These are phyloP conservation scores for Candida sp. DNA, from an alignment of 1,139 yeast genomes.

Conservation along the genomic window DNA sequence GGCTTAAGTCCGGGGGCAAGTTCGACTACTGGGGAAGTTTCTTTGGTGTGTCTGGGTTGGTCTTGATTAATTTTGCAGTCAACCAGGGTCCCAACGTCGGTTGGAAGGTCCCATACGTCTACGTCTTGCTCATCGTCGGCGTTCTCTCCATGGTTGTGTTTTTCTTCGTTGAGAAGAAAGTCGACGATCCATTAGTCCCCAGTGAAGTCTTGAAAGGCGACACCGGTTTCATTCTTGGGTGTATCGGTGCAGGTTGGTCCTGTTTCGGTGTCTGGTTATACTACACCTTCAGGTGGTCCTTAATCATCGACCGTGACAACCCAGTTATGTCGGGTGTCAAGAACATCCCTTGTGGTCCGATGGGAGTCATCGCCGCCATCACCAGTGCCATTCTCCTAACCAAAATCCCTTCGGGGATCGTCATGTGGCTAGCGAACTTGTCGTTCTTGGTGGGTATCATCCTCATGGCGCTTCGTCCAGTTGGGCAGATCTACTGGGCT, in stretches of 20 bases:
- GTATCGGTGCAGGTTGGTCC: slow-evolving; percentile 63
- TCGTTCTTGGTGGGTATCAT: slow-evolving; percentile 45
- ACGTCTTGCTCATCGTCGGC: slow-evolving; percentile 54
- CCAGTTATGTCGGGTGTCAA: slow-evolving; percentile 44
- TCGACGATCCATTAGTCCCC: slow-evolving; percentile 52
- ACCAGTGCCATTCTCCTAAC: slow-evolving; percentile 42
- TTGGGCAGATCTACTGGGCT: slow-evolving; percentile 55
- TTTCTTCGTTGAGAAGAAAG: slow-evolving; percentile 35
- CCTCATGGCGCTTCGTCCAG: slow-evolving; percentile 49
- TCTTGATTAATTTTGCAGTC: slow-evolving; percentile 59
- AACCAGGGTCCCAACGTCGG: slow-evolving; percentile 68
- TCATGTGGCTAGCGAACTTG: slow-evolving; percentile 50
- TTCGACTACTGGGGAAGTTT: slow-evolving; percentile 56
- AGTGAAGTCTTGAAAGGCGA: slow-evolving; percentile 41
- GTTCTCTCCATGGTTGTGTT: slow-evolving; percentile 37
- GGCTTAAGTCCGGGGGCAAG: slow-evolving; percentile 20
- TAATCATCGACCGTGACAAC: slow-evolving; percentile 29
- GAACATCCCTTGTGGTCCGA: slow-evolving; percentile 39
- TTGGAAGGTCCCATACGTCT: slow-evolving; percentile 55
- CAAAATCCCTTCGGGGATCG: slow-evolving; percentile 40
- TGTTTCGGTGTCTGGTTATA: slow-evolving; percentile 64
- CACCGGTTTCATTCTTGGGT: slow-evolving; percentile 48
- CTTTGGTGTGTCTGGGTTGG: slow-evolving; percentile 51
- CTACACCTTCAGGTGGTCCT: slow-evolving; percentile 43
- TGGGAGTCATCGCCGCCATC: slow-evolving; percentile 53